Base-by-base conservation (phyloP, 768 basidiomycete species). In the Pleurotus tuber-regium region DNA sequence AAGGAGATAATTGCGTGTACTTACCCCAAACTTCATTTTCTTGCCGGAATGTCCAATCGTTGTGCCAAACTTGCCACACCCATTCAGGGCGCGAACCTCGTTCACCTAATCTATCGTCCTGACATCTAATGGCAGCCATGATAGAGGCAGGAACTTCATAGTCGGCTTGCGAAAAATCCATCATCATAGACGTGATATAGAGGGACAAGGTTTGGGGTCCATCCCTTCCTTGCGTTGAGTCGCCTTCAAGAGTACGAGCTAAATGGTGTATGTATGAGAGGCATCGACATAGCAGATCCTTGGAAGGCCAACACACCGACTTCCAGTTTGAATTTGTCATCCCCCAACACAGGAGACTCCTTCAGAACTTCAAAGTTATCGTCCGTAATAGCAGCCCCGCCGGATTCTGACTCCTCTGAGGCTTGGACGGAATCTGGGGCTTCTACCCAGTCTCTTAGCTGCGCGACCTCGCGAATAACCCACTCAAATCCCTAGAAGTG, bases 11-110 rank as follows among this genome's bases (percentile, higher is more conserved):
- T 14, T 1, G 2, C 19, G n/a, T 23, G 51, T 1, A 55, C 78
- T 60, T 61, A 87, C 86, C 82, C 85, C 83, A 89, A 35, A 87
- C 85, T 70, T 89, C 86, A 48, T 78, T 79, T 48, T 84, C 85
- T 44, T 75, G 76, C 36, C 86, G 70, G 68, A 89, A 91, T 1
- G 79, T 74, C 79, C 81, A 89, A 53, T 86, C 83, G 53, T 73
- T 77, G 54, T 86, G 80, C 82, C 85, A 86, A 50, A 69, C 69
- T 51, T 87, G 83, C 86, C 87, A 90, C 21, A 83, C 71, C 85
- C 86, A 90, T 35, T 86, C 79, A 25, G 83, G 71, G 12, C 85
- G 79, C 1, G 82, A 79, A 4, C 83, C 80, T 9, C 83, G 75
- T 58, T 83, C 77, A 4, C 86, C 87, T 9, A 69, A 66, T 42